A percentile compares a stretch with the other conserved stretches of the same genome.
Evolutionary conservation across 768 basidiomycete species (phyloP).

Genomic region (Leccinum pellstonianum): DNA sequence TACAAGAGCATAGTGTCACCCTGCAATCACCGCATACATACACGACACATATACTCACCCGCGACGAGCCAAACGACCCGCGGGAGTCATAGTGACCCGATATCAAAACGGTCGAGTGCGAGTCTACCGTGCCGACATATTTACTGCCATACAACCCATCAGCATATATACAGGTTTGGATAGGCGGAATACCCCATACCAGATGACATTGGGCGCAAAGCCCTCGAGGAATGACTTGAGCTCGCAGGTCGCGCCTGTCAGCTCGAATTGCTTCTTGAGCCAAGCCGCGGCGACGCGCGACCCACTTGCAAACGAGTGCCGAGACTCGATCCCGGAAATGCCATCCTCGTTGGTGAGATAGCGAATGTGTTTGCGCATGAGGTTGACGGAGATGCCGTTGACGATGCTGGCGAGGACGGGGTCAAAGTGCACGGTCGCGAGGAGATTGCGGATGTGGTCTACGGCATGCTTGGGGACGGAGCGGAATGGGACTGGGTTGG

Average conservation of each 20-base stretch:
- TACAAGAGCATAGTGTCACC: slow-evolving; percentile 3
- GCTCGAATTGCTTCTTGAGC: slow-evolving; percentile 69
- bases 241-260: slow-evolving; percentile 71
- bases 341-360: slow-evolving; percentile 85
- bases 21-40: not conserved
- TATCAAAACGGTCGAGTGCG: slow-evolving; percentile 66
- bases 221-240: slow-evolving; percentile 64
- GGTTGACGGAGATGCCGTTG: slow-evolving; percentile 61
- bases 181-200: slow-evolving; percentile 41
- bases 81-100: slow-evolving; percentile 91
- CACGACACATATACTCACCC: slow-evolving; percentile 26
- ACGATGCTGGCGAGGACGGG: slow-evolving; percentile 67
- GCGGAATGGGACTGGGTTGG: slow-evolving; percentile 43
- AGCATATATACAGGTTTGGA: not conserved
- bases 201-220: slow-evolving; percentile 87
- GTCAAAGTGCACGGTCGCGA: slow-evolving; percentile 62
- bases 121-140: slow-evolving; percentile 45
- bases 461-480: slow-evolving; percentile 59
- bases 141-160: slow-evolving; percentile 34
- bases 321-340: slow-evolving; percentile 66
- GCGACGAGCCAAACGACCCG: slow-evolving; percentile 79
- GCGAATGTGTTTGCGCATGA: slow-evolving; percentile 69
- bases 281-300: slow-evolving; percentile 25
- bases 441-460: slow-evolving; percentile 54
- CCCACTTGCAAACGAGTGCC: slow-evolving; percentile 85